Evolutionary conservation across 176 grass and related monocot species (phyloP).

Genomic region (Lolium rigidum): DNA sequence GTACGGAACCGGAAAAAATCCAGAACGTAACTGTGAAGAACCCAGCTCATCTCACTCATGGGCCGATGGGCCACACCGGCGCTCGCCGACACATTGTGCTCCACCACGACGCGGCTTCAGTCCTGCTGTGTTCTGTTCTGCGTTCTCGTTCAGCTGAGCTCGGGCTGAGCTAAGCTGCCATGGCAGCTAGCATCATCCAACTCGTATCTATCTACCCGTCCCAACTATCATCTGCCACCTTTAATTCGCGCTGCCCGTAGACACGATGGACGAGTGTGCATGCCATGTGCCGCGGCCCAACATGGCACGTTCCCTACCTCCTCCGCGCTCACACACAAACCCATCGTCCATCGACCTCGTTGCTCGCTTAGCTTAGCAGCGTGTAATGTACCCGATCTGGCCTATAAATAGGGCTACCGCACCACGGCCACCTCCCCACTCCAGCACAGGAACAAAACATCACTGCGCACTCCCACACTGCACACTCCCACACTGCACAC

Average conservation of each 20-base stretch:
- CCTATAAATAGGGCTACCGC: slow-evolving; percentile 62
- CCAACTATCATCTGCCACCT: slow-evolving; percentile 56
- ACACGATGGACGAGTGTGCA: background rate
- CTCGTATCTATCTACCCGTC: slow-evolving; percentile 16
- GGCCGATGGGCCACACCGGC: background rate
- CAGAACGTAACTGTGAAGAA: background rate
- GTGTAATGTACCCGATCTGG: slow-evolving; percentile 18
- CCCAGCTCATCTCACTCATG: background rate
- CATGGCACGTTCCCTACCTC: slow-evolving; percentile 56
- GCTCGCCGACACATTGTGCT: slow-evolving; percentile 24
- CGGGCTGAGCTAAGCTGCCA: slow-evolving; percentile 17
- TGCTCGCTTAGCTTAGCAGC: too few relatives aligned
- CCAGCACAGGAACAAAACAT: background rate
- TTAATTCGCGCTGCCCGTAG: slow-evolving; percentile 48
- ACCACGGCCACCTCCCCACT: slow-evolving; percentile 33
- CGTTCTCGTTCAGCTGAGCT: background rate
- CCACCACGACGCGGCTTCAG: background rate
- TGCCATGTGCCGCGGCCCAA: slow-evolving; percentile 62
- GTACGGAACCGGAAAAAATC: background rate
- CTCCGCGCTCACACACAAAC: background rate
- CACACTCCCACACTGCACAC: slow-evolving; percentile 6
- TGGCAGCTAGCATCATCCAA: slow-evolving; percentile 14
- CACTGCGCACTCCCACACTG: too few relatives aligned
- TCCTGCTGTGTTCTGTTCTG: background rate
- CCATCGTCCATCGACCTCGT: too few relatives aligned